phyloP scores from a whole-genome alignment of 768 basidiomycete species.

The Boletus fagicola region DNA sequence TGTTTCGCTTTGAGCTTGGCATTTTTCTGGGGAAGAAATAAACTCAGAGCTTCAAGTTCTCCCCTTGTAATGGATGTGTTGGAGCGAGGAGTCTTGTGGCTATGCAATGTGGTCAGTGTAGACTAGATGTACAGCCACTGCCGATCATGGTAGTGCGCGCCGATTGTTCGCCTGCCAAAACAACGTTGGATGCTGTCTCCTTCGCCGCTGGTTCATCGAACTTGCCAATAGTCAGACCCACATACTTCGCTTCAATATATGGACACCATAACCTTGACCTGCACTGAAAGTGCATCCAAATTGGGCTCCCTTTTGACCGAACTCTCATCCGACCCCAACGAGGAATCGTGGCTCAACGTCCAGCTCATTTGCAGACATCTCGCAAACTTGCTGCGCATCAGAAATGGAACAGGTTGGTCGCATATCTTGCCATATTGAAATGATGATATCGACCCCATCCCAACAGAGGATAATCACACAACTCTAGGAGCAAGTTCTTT shows the following conservation, averaged over 20 bases:
- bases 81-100: conserved; percentile 11
- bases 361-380: conserved; percentile 52
- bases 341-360: conserved; percentile 49
- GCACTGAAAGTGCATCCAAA: conserved; percentile 31
- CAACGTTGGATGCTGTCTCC: background rate
- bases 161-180: conserved; percentile 2
- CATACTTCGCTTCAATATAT: conserved; percentile 11
- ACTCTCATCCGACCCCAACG: conserved; percentile 32
- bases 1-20: conserved; percentile 50
- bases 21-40: background rate
- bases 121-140: background rate
- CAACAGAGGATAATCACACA: conserved; percentile 67
- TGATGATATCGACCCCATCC: conserved; percentile 18
- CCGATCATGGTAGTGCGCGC: conserved; percentile 5
- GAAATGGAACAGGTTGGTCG: conserved; percentile 48
- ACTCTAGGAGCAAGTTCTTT: conserved; percentile 62
- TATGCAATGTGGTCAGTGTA: background rate
- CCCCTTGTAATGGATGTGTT: background rate
- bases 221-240: background rate
- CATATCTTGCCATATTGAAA: background rate
- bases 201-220: background rate
- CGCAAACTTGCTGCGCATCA: conserved; percentile 61
- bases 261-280: conserved; percentile 21
- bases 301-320: conserved; percentile 35
- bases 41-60: too few species aligned